Evolutionary conservation across 768 basidiomycete genomes (phyloP), one percentile per base, ranked within the genome.

Genomic region (Auricularia auricula-judae): DNA sequence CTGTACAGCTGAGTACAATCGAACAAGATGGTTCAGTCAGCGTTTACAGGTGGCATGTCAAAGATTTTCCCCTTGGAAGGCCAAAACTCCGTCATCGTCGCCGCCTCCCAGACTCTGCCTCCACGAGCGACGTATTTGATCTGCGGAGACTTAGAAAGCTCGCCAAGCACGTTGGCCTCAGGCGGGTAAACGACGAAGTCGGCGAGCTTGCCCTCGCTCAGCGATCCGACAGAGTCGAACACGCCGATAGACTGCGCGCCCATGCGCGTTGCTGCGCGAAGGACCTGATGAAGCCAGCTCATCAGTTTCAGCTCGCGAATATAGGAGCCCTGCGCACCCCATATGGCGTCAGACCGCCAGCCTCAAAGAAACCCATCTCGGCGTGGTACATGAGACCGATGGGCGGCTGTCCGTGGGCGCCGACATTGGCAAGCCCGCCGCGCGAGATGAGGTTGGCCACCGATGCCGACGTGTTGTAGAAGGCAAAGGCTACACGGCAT

Each of bases 381-480:
- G 84, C 82, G 65, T 90, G 88, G 68, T 89, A 91, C 75, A 87
- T 87, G n/a, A 86, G 70, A 0, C 88, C 88, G 11, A 88, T 72
- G 0, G 88, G 88, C 2, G 83, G 81, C 18, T 59, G 56, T 18
- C 88, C 88, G 69, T 90, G 88, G 0, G 87, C 87, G 29, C 88
- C 88, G 65, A 90, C 85, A 68, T 87, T 83, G 2, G 84, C 78
- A 33, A 78, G 76, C 16, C 88, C 72, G 12, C 87, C 88, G 64
- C 79, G 81, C 35, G 79, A 73, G 21, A 88, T 83, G 86, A 90
- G 86, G 69, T 84, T 83, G 0, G 86, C 84, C 10, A 85, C 79
- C 2, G 87, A 87, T 11, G 74, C 75, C 4, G 88, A 89, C 3
- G 85, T 86, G 68, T 90, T 90, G 73, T 84, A 88, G 1, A 88